These are phyloP conservation scores for Podila verticillata DNA, from an alignment of 192 early-diverging fungal species.

Conservation along the genomic window DNA sequence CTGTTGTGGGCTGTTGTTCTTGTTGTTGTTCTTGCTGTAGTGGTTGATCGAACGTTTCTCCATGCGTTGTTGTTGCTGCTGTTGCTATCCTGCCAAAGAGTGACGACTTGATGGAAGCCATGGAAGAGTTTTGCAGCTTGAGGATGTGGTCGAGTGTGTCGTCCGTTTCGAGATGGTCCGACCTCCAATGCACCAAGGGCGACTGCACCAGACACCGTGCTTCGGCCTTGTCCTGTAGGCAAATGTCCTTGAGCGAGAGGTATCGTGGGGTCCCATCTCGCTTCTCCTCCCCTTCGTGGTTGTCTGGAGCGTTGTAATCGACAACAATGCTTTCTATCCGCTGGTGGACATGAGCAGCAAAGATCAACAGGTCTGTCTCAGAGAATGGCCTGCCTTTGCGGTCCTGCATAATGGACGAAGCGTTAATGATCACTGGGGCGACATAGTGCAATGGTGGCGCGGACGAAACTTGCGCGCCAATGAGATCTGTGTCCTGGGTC, in stretches of 20 bases:
- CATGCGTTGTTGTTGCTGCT: not conserved
- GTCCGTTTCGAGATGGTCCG: not conserved
- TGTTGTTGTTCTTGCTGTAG: not conserved
- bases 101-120: no score
- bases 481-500: slow-evolving; percentile 32
- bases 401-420: slow-evolving; percentile 2
- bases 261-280: not conserved
- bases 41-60: not conserved
- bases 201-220: slow-evolving; percentile 66
- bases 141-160: not conserved
- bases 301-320: slow-evolving; percentile 1
- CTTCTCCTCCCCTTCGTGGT: not conserved
- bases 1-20: not conserved
- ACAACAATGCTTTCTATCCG: slow-evolving; percentile 25
- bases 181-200: slow-evolving; percentile 18
- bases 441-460: slow-evolving; percentile 23
- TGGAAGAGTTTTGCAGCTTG: no score
- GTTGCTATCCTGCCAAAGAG: no score
- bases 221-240: slow-evolving; percentile 16
- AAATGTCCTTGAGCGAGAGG: slow-evolving; percentile 33
- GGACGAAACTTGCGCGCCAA: slow-evolving; percentile 11
- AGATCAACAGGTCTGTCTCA: slow-evolving; percentile 16
- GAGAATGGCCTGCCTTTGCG: not conserved
- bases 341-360: slow-evolving; percentile 19
- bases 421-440: slow-evolving; percentile 44